These are phyloP conservation scores for Pontederia paniculata DNA, from an alignment of 176 grass and related monocot genomes.

Conservation along the genomic window DNA sequence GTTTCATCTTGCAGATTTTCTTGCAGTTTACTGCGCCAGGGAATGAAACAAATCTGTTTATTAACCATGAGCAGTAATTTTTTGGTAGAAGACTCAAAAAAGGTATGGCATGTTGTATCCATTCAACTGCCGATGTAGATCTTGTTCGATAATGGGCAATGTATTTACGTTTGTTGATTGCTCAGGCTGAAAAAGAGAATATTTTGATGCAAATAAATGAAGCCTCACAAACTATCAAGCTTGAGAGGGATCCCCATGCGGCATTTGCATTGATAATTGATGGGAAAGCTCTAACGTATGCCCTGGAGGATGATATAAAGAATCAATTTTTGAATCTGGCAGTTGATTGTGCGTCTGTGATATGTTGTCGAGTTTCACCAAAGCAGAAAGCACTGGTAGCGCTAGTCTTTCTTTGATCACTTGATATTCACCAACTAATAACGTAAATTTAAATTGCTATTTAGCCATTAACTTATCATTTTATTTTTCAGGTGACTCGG, in stretches of 20 bases:
- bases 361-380: slow-evolving; percentile 90
- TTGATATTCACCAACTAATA: neutral
- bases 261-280: slow-evolving; percentile 97
- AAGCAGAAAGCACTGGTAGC: slow-evolving; percentile 94
- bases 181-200: slow-evolving; percentile 70
- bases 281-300: slow-evolving; percentile 69
- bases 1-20: slow-evolving; percentile 60
- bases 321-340: slow-evolving; percentile 78
- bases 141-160: slow-evolving; percentile 35
- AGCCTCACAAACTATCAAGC: slow-evolving; percentile 76
- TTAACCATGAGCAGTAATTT: slow-evolving; percentile 44
- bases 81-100: slow-evolving; percentile 54
- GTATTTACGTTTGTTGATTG: slow-evolving; percentile 44
- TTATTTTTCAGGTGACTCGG: slow-evolving; percentile 60
- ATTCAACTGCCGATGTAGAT: slow-evolving; percentile 9
- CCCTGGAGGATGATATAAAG: slow-evolving; percentile 81
- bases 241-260: slow-evolving; percentile 87
- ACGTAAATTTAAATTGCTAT: neutral
- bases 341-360: slow-evolving; percentile 83
- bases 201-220: slow-evolving; percentile 72
- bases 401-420: slow-evolving; percentile 5
- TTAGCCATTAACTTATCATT: slow-evolving; percentile 2
- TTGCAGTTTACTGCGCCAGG: slow-evolving; percentile 94
- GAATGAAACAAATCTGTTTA: slow-evolving; percentile 81
- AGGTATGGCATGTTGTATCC: slow-evolving; percentile 35